phyloP scores from a whole-genome alignment of 768 basidiomycete species.

The Leccinum aurantiacum region DNA sequence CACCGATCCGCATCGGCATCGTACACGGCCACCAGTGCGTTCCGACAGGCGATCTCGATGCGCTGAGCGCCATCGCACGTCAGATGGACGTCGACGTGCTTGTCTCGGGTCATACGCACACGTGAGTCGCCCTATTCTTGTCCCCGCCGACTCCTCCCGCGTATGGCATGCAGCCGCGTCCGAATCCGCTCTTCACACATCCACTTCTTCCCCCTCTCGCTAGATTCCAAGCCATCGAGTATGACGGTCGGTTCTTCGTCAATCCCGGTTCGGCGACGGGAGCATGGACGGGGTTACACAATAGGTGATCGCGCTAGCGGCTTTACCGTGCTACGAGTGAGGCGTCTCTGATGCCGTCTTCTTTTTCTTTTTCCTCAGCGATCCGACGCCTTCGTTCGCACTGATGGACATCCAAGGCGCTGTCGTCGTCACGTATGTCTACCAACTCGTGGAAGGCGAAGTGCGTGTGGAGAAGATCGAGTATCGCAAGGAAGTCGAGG shows the following conservation, averaged over 20 bases:
- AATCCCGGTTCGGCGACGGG: slow-evolving; percentile 96
- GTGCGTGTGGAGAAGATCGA: slow-evolving; percentile 92
- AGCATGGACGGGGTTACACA: slow-evolving; percentile 73
- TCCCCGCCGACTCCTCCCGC: neutral
- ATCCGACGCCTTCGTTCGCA: slow-evolving; percentile 91
- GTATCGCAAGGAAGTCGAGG: slow-evolving; percentile 64
- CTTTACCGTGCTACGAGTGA: neutral
- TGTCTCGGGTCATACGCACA: slow-evolving; percentile 91
- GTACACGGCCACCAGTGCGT: slow-evolving; percentile 94
- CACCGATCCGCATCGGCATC: slow-evolving; percentile 87
- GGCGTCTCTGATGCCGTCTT: neutral
- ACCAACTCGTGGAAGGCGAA: slow-evolving; percentile 91
- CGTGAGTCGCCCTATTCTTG: slow-evolving; percentile 49
- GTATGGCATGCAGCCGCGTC: neutral
- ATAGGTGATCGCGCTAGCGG: slow-evolving; percentile 2
- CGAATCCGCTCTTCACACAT: neutral
- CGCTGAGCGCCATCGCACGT: slow-evolving; percentile 82
- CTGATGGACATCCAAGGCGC: slow-evolving; percentile 98
- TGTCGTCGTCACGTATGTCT: slow-evolving; percentile 96
- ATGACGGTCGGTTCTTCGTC: slow-evolving; percentile 89
- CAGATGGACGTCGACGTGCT: slow-evolving; percentile 99
- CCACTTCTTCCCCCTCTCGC: neutral
- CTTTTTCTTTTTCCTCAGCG: slow-evolving; percentile 42
- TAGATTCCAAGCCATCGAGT: slow-evolving; percentile 93
- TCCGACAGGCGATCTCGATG: slow-evolving; percentile 89